A percentile compares a stretch with the other conserved stretches of the same genome.
Conservation (phyloP, 2,329 filamentous ascomycete species). For the Sclerotiophoma versabilis region DNA sequence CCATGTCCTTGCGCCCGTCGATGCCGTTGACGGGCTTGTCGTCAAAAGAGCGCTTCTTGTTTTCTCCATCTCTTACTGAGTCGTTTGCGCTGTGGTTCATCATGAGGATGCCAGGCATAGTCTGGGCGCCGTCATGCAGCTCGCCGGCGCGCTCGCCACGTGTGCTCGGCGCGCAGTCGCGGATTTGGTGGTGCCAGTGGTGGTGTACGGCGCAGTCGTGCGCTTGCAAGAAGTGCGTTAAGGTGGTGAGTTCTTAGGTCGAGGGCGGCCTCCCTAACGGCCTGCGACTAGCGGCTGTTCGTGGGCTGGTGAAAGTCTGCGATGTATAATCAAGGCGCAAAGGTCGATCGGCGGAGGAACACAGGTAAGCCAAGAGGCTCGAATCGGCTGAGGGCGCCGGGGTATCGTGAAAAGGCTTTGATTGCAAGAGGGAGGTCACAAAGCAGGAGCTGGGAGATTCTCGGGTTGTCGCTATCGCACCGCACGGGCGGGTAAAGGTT, state of each 20-base stretch:
- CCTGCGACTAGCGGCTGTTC: neutral
- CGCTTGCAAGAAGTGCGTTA: neutral
- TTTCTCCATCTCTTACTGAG: conserved; percentile 38
- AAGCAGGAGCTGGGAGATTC: conserved; percentile 4
- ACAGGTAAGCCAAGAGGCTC: neutral
- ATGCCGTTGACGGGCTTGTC: conserved; percentile 42
- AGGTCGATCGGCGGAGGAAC: neutral
- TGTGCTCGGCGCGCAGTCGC: conserved; percentile 15
- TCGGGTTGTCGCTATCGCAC: conserved; percentile 17
- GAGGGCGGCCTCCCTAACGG: neutral
- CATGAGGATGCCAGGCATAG: conserved; percentile 58
- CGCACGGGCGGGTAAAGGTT: conserved; percentile 5
- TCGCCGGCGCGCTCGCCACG: conserved; percentile 42
- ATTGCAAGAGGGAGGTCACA: conserved; percentile 10
- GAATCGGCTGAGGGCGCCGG: conserved; percentile 10
- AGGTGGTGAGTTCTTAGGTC: neutral
- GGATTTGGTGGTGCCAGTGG: neutral
- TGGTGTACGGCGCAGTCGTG: neutral
- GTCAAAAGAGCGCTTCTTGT: conserved; percentile 40
- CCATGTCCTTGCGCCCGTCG: conserved; percentile 23
- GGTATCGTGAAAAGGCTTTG: conserved; percentile 19
- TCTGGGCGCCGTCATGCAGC: conserved; percentile 42
- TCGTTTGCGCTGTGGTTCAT: conserved; percentile 56
- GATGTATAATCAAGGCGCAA: neutral
- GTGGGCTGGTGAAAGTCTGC: neutral